A percentile compares a stretch with the other conserved stretches of the same genome.
Evolutionary conservation across 2,329 filamentous ascomycete genomes (phyloP).

Genomic region (Mariannaea sp.): DNA sequence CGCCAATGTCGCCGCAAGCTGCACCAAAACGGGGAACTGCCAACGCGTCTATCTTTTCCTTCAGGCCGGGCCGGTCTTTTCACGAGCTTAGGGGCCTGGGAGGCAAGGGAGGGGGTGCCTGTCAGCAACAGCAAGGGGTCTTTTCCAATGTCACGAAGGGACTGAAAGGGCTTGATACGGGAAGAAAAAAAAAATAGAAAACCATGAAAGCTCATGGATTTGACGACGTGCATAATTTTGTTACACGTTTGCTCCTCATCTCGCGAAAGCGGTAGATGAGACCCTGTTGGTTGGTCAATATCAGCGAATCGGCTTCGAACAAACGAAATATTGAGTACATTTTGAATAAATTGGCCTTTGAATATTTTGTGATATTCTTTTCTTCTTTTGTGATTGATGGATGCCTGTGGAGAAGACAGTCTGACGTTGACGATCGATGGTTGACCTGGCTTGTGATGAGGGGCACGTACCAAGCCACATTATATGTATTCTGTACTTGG

Average conservation of each 20-base stretch:
- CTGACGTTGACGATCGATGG: constrained; percentile 12
- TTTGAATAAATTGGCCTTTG: not conserved
- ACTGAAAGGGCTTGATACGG: constrained; percentile 5
- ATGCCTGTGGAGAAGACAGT: constrained; percentile 16
- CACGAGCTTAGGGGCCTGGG: not conserved
- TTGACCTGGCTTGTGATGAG: constrained; percentile 11
- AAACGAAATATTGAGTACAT: not conserved
- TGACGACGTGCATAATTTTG: constrained; percentile 2
- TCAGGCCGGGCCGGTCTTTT: constrained; percentile 15
- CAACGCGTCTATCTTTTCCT: constrained; percentile 8
- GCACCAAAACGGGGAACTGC: constrained; percentile 16
- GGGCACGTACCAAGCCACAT: too few relatives aligned
- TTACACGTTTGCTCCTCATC: constrained; percentile 5
- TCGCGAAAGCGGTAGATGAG: constrained; percentile 9
- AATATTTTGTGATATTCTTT: not conserved
- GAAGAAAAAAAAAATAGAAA: too few relatives aligned
- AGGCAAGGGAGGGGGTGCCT: not conserved
- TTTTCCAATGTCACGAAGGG: not conserved
- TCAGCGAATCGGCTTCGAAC: constrained; percentile 2
- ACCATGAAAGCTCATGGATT: not conserved
- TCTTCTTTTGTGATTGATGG: constrained; percentile 3
- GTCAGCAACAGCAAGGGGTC: constrained; percentile 10
- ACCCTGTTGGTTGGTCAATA: constrained; percentile 6
- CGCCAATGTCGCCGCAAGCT: constrained; percentile 9
- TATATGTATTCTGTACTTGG: too few relatives aligned